Percentiles rank a stretch among this genome's conserved stretches.
Conservation (phyloP, 768 basidiomycete genomes). For the Boletus reticuloceps region DNA sequence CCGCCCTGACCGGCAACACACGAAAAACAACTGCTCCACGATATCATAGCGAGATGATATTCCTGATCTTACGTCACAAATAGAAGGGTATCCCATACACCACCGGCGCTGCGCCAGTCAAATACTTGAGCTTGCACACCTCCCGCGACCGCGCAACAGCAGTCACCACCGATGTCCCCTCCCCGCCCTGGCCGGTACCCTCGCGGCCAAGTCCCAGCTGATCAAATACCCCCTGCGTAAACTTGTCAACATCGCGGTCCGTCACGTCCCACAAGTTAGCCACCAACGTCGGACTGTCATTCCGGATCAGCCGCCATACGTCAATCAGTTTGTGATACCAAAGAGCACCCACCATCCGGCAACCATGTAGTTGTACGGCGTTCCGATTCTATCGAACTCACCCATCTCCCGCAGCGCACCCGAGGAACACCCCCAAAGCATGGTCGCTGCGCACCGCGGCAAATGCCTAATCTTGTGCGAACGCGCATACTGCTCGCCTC, state of each 20-base stretch:
- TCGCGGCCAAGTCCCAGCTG: constrained; percentile 52
- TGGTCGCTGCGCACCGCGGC: constrained; percentile 83
- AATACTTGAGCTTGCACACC: constrained; percentile 83
- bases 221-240: constrained; percentile 81
- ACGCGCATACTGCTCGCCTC: constrained; percentile 90
- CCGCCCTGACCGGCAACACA: too few species aligned
- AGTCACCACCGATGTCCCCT: constrained; percentile 52
- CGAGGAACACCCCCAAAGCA: constrained; percentile 99
- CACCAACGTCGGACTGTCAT: constrained; percentile 77
- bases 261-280: constrained; percentile 99
- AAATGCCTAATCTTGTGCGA: constrained; percentile 83
- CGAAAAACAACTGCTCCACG: too few species aligned
- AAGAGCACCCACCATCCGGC: constrained; percentile 80
- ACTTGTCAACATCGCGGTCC: constrained; percentile 94
- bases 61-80: constrained; percentile 36
- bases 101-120: constrained; percentile 93
- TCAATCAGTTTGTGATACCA: not conserved
- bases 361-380: constrained; percentile 94
- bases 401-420: constrained; percentile 87
- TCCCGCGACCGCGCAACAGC: constrained; percentile 82
- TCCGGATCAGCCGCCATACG: not conserved
- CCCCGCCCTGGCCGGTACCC: not conserved
- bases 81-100: constrained; percentile 96
- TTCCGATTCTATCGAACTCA: constrained; percentile 89
- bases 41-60: too few species aligned